A percentile compares a stretch with the other conserved stretches of the same genome.
phyloP scores from a whole-genome alignment of 352 stramenopile genomes.

The Phytophthora macrochlamydospora region DNA sequence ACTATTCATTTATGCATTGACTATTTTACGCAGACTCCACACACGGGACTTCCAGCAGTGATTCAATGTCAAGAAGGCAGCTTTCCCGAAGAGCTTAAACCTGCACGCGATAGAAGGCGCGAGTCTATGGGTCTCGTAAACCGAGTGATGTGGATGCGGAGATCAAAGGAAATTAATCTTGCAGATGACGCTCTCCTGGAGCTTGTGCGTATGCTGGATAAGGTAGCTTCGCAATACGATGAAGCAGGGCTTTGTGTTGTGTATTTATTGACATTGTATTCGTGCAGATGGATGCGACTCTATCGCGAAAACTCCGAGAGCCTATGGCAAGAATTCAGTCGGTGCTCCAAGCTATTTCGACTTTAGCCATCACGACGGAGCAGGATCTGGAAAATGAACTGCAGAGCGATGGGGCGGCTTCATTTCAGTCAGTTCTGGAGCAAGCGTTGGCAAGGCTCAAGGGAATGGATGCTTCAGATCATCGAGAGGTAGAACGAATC shows the following conservation, averaged over 20 bases:
- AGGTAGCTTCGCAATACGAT: conserved; percentile 16
- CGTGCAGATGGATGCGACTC: conserved; percentile 26
- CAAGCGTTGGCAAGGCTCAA: conserved; percentile 18
- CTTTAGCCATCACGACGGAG: conserved; percentile 19
- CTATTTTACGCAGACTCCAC: conserved; percentile 17
- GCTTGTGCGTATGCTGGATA: conserved; percentile 21
- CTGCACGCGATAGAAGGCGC: conserved; percentile 23
- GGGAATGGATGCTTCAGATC: conserved; percentile 1
- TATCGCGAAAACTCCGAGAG: conserved; percentile 30
- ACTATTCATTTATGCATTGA: conserved; percentile 47
- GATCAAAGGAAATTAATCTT: conserved; percentile 35
- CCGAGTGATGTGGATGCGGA: conserved; percentile 43
- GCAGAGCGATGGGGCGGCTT: conserved; percentile 12
- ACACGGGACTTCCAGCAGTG: conserved; percentile 12
- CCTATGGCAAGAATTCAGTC: conserved; percentile 33
- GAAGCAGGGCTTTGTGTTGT: not conserved
- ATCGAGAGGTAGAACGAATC: conserved; percentile 27
- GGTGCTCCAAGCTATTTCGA: conserved; percentile 27
- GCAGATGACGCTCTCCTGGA: conserved; percentile 21
- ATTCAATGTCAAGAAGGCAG: conserved; percentile 21
- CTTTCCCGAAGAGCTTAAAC: conserved; percentile 29
- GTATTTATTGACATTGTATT: not conserved
- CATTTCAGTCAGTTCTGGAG: conserved; percentile 39
- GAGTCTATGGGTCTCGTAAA: conserved; percentile 26
- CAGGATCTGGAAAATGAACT: conserved; percentile 32